phyloP scores from a whole-genome alignment of 495 filamentous ascomycete species.

The Echria macrotheca region DNA sequence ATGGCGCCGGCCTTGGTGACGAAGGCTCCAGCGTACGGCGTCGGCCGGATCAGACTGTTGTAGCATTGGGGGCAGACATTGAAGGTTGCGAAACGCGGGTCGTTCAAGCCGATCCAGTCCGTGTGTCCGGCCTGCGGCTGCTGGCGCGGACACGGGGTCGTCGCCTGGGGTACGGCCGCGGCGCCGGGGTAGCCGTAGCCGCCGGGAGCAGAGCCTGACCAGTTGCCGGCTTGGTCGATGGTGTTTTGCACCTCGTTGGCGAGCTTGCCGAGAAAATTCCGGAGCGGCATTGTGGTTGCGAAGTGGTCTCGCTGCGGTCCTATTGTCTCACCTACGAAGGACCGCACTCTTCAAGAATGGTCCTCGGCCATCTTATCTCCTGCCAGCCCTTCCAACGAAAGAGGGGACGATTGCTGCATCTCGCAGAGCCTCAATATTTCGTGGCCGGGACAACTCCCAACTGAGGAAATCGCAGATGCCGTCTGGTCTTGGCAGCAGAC shows the following conservation, averaged over 20 bases:
- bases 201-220: neutral
- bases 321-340: too few species aligned
- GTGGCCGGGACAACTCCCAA: too few species aligned
- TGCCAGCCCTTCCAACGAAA: too few species aligned
- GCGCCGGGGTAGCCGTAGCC: neutral
- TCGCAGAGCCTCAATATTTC: too few species aligned
- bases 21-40: conserved; percentile 8
- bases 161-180: neutral
- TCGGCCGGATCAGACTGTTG: conserved; percentile 7
- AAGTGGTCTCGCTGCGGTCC: neutral
- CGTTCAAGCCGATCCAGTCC: conserved; percentile 9
- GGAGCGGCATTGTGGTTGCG: neutral
- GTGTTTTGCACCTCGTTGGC: neutral
- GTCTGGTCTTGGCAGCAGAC: too few species aligned
- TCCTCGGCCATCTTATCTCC: too few species aligned
- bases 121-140: conserved; percentile 6
- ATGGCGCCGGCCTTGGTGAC: conserved; percentile 8
- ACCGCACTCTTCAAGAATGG: too few species aligned
- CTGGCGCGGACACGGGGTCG: conserved; percentile 8
- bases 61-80: conserved; percentile 11
- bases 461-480: too few species aligned
- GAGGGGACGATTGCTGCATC: too few species aligned
- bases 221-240: neutral
- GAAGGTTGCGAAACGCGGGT: conserved; percentile 6
- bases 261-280: neutral